Percentiles rank a stretch among this genome's conserved stretches.
Evolutionary conservation across 495 filamentous ascomycete species (phyloP).

Genomic region (Bacidia gigantensis): DNA sequence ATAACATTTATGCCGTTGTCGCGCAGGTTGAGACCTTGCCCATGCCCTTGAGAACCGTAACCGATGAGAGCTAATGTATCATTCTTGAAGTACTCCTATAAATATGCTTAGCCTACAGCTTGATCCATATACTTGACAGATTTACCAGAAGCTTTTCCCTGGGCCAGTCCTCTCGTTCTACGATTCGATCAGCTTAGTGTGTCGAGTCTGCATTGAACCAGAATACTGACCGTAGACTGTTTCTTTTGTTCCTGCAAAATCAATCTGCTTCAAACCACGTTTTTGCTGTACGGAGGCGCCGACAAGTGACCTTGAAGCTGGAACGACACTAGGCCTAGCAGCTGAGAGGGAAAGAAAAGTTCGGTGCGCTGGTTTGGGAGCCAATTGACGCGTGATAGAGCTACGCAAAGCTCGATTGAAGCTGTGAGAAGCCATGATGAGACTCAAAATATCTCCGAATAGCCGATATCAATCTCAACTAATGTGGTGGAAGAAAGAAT

Average conservation of each 20-base stretch:
- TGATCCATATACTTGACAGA: background rate
- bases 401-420: constrained; percentile 69
- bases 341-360: constrained; percentile 53
- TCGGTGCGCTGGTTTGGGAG: constrained; percentile 44
- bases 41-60: constrained; percentile 97
- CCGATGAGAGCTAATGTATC: constrained; percentile 98
- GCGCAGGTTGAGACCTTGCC: constrained; percentile 96
- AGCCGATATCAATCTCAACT: background rate
- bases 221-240: constrained; percentile 64
- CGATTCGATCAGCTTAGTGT: constrained; percentile 10
- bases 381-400: constrained; percentile 50
- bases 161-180: constrained; percentile 97
- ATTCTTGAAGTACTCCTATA: constrained; percentile 95
- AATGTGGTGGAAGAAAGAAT: background rate
- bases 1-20: constrained; percentile 99
- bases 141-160: constrained; percentile 83
- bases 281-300: constrained; percentile 45
- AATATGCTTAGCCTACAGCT: background rate
- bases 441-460: background rate
- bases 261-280: constrained; percentile 72
- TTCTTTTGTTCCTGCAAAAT: constrained; percentile 90
- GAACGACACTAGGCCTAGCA: constrained; percentile 21
- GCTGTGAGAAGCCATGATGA: constrained; percentile 72
- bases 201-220: background rate
- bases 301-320: constrained; percentile 38